Conservation (phyloP, 495 filamentous ascomycete species). For the Lepidopterella palustris region DNA sequence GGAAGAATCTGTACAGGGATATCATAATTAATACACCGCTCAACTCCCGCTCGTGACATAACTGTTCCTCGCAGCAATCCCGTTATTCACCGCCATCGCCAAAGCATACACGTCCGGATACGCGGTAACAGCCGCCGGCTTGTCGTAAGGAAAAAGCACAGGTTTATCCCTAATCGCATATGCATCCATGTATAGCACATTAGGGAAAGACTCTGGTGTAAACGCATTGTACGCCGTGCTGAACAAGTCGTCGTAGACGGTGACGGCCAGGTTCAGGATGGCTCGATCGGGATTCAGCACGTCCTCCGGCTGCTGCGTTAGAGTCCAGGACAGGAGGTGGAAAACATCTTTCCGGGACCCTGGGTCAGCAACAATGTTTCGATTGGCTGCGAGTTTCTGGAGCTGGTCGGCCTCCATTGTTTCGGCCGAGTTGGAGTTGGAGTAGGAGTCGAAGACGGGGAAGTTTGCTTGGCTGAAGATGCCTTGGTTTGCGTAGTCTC, state of each 20-base stretch:
- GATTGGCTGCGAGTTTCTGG: constrained; percentile 21
- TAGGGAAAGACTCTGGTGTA: constrained; percentile 22
- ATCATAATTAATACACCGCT: not conserved
- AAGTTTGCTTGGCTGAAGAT: constrained; percentile 26
- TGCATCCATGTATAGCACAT: constrained; percentile 25
- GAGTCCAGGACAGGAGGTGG: constrained; percentile 29
- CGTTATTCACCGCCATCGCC: constrained; percentile 26
- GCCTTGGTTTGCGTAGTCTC: constrained; percentile 19
- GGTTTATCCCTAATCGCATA: constrained; percentile 21
- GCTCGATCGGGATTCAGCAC: constrained; percentile 24
- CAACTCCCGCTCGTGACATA: constrained; percentile 11
- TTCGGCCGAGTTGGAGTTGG: constrained; percentile 18
- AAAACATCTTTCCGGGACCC: constrained; percentile 19
- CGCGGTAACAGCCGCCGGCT: constrained; percentile 4
- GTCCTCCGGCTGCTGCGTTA: constrained; percentile 25
- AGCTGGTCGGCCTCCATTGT: constrained; percentile 26
- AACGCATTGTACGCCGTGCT: constrained; percentile 22
- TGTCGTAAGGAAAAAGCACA: constrained; percentile 21
- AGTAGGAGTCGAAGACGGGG: constrained; percentile 26
- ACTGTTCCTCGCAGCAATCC: constrained; percentile 15
- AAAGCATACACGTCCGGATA: constrained; percentile 16
- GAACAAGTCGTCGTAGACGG: constrained; percentile 17
- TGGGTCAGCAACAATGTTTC: constrained; percentile 14
- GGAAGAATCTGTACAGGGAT: too few species aligned
- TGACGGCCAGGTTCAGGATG: constrained; percentile 23